Percentiles rank a stretch among this genome's conserved stretches.
Evolutionary conservation across 768 basidiomycete species (phyloP).

Genomic region (Leucogyrophana mollusca): DNA sequence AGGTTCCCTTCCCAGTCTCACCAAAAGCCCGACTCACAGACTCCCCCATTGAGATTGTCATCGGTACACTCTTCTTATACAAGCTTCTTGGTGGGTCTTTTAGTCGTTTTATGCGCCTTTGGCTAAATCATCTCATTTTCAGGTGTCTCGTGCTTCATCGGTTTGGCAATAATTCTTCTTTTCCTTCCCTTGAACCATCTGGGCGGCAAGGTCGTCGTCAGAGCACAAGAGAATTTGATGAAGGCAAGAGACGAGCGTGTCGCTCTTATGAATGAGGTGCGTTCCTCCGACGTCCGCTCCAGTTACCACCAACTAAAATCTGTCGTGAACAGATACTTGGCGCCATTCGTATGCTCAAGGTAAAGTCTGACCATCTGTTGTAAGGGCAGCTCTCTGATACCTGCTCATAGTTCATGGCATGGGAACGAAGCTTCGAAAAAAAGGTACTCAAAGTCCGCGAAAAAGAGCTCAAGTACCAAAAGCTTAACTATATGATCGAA

Average conservation of each 20-base stretch:
- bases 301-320: background rate
- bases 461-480: constrained; percentile 82
- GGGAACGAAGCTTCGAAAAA: constrained; percentile 88
- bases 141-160: constrained; percentile 73
- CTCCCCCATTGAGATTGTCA: constrained; percentile 72
- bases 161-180: constrained; percentile 71
- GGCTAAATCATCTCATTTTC: background rate
- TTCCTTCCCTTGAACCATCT: constrained; percentile 81
- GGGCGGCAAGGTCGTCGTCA: constrained; percentile 76
- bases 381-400: constrained; percentile 3
- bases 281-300: constrained; percentile 5
- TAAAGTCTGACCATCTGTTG: constrained; percentile 10
- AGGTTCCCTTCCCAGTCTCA: background rate
- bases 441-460: constrained; percentile 70
- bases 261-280: constrained; percentile 83
- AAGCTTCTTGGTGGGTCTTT: constrained; percentile 59
- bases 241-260: constrained; percentile 90
- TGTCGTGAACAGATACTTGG: constrained; percentile 56
- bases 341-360: constrained; percentile 89
- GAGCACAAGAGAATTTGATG: constrained; percentile 84
- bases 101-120: background rate
- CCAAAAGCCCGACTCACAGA: constrained; percentile 38
- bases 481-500: constrained; percentile 85
- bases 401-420: constrained; percentile 80
- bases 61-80: constrained; percentile 78